A percentile compares a stretch with the other conserved stretches of the same genome.
Evolutionary conservation across 2,329 filamentous ascomycete species (phyloP).

Genomic region (Leptographium procerum): DNA sequence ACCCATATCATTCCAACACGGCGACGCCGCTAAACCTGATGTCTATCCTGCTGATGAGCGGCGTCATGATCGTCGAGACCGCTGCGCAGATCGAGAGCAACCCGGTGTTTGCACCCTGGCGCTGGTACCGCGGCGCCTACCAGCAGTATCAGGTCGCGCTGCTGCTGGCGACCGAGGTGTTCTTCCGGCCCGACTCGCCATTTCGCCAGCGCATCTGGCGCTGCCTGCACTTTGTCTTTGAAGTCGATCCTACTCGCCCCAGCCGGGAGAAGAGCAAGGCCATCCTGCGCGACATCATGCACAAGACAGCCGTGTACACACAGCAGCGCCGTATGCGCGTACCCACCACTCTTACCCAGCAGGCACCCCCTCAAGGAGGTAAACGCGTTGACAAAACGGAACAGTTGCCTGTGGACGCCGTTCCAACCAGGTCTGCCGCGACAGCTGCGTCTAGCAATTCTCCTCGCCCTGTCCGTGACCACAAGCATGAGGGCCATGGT

Average conservation of each 20-base stretch:
- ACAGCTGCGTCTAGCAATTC: neutral
- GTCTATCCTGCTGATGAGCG: conserved; percentile 51
- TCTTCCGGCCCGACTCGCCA: conserved; percentile 41
- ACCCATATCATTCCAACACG: conserved; percentile 49
- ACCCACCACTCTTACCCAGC: conserved; percentile 30
- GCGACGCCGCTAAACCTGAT: conserved; percentile 43
- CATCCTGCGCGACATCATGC: conserved; percentile 51
- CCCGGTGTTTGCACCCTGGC: conserved; percentile 42
- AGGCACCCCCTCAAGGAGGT: neutral
- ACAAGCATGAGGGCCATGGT: neutral
- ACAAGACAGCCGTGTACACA: conserved; percentile 48
- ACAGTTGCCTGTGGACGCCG: neutral
- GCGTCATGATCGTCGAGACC: conserved; percentile 38
- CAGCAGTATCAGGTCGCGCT: conserved; percentile 64
- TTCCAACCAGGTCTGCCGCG: neutral
- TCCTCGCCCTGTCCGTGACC: neutral
- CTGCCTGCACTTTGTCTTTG: conserved; percentile 62
- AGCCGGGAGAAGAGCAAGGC: conserved; percentile 46
- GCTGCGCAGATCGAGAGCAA: conserved; percentile 35
- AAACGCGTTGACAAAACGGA: neutral
- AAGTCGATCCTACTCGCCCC: conserved; percentile 39
- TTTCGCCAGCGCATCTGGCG: conserved; percentile 58
- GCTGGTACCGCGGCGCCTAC: conserved; percentile 60
- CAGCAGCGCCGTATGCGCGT: conserved; percentile 46
- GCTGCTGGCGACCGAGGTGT: conserved; percentile 56